Evolutionary conservation across 495 filamentous ascomycete species (phyloP).

Genomic region (Penicillium canescens): DNA sequence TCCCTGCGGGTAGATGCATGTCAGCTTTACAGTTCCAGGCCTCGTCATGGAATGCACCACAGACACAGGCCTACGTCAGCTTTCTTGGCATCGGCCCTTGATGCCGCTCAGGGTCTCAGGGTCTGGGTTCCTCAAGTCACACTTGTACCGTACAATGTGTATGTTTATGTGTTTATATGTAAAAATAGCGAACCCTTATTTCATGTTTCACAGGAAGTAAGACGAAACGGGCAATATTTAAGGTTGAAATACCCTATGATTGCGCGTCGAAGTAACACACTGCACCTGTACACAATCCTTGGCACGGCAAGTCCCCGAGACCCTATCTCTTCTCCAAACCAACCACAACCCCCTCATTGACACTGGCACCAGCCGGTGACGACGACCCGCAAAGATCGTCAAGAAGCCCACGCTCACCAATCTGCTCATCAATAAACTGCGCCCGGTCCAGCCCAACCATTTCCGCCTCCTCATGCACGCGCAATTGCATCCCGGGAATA

Average conservation of each 20-base stretch:
- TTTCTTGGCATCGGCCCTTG: background rate
- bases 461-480: slow-evolving; percentile 57
- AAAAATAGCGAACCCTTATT: background rate
- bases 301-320: background rate
- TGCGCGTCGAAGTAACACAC: background rate
- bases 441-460: slow-evolving; percentile 56
- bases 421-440: slow-evolving; percentile 63
- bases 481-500: slow-evolving; percentile 58
- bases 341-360: slow-evolving; percentile 15
- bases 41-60: background rate
- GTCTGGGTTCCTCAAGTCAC: background rate
- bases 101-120: background rate
- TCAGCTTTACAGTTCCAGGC: background rate
- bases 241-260: background rate
- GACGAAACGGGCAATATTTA: background rate
- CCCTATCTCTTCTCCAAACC: slow-evolving; percentile 9
- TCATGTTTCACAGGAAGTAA: background rate
- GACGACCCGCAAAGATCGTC: slow-evolving; percentile 22
- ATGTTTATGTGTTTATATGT: background rate
- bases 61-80: background rate
- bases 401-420: slow-evolving; percentile 42
- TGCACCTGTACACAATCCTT: background rate
- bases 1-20: background rate
- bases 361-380: slow-evolving; percentile 15
- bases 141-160: too few species aligned